phyloP scores from a whole-genome alignment of 2,329 filamentous ascomycete genomes.

The Cytospora leucostoma region DNA sequence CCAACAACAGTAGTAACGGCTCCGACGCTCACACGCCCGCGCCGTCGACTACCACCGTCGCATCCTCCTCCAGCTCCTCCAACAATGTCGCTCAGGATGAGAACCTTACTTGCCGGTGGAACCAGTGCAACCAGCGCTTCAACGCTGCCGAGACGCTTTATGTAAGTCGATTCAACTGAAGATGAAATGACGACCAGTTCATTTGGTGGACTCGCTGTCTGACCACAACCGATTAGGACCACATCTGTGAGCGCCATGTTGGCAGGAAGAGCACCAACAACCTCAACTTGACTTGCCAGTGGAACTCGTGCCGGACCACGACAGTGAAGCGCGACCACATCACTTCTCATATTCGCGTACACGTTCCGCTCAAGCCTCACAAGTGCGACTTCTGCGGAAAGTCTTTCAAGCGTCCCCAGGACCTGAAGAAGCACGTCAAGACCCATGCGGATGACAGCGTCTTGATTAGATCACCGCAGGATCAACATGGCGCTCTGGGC shows the following conservation, averaged over 20 bases:
- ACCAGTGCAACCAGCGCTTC: slow-evolving; percentile 60
- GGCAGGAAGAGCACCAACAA: slow-evolving; percentile 99
- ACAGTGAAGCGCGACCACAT: slow-evolving; percentile 99
- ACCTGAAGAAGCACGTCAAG: slow-evolving; percentile 99
- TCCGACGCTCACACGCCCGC: slow-evolving; percentile 57
- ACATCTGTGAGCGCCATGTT: slow-evolving; percentile 97
- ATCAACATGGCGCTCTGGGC: slow-evolving; percentile 52
- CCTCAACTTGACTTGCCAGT: slow-evolving; percentile 93
- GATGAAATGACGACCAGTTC: not conserved
- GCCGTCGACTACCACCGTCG: slow-evolving; percentile 54
- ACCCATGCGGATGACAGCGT: slow-evolving; percentile 96
- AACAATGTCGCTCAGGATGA: slow-evolving; percentile 48
- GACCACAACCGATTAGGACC: slow-evolving; percentile 62
- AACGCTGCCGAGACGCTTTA: slow-evolving; percentile 60
- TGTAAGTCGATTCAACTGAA: slow-evolving; percentile 44
- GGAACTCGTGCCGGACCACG: slow-evolving; percentile 93
- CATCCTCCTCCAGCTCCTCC: slow-evolving; percentile 43
- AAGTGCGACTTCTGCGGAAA: slow-evolving; percentile 99
- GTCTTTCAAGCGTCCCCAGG: slow-evolving; percentile 97
- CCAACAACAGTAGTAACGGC: slow-evolving; percentile 31
- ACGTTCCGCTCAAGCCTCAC: slow-evolving; percentile 98
- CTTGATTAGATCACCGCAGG: slow-evolving; percentile 55
- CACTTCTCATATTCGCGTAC: slow-evolving; percentile 96
- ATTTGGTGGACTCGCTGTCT: slow-evolving; percentile 7
- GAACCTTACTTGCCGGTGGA: slow-evolving; percentile 63